Percentiles rank a stretch among this genome's conserved stretches.
Evolutionary conservation across 371 early-diverging fungal genomes (phyloP).

Genomic region (Blakeslea trispora): DNA sequence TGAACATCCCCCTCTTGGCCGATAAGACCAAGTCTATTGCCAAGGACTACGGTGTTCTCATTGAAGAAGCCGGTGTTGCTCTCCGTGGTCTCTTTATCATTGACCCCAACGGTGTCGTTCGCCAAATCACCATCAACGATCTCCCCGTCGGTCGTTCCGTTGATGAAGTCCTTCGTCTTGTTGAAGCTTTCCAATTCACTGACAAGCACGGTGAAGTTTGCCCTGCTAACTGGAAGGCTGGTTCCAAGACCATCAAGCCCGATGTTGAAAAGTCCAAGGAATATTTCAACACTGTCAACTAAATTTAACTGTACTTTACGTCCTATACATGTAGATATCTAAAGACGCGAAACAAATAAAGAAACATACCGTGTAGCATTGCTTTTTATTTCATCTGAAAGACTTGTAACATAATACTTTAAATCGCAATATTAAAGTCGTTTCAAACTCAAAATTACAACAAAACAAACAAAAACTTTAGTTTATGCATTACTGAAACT

Average conservation of each 20-base stretch:
- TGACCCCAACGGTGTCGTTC: constrained; percentile 66
- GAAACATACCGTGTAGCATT: too few species aligned
- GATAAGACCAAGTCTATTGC: constrained; percentile 77
- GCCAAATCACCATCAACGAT: constrained; percentile 64
- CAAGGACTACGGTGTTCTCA: constrained; percentile 68
- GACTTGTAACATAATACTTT: too few species aligned
- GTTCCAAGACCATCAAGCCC: constrained; percentile 69
- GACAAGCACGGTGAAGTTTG: constrained; percentile 73
- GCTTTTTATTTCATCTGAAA: too few species aligned
- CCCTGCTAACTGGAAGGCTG: constrained; percentile 90
- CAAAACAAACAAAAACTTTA: too few species aligned
- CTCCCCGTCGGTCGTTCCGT: constrained; percentile 77
- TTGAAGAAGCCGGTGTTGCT: constrained; percentile 64
- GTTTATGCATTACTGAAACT: too few species aligned
- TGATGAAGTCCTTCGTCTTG: constrained; percentile 75
- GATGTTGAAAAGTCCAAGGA: constrained; percentile 76
- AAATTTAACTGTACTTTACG: too few species aligned
- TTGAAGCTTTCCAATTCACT: constrained; percentile 79
- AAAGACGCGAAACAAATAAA: too few species aligned
- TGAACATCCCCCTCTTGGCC: constrained; percentile 73
- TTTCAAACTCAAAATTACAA: too few species aligned
- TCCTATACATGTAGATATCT: too few species aligned
- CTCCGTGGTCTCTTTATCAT: constrained; percentile 76
- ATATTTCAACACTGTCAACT: constrained; percentile 58
- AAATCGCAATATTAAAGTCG: too few species aligned